Evolutionary conservation across 2,329 filamentous ascomycete species (phyloP), one percentile per base, ranked within the genome.

Genomic region (Colletotrichum higginsianum): DNA sequence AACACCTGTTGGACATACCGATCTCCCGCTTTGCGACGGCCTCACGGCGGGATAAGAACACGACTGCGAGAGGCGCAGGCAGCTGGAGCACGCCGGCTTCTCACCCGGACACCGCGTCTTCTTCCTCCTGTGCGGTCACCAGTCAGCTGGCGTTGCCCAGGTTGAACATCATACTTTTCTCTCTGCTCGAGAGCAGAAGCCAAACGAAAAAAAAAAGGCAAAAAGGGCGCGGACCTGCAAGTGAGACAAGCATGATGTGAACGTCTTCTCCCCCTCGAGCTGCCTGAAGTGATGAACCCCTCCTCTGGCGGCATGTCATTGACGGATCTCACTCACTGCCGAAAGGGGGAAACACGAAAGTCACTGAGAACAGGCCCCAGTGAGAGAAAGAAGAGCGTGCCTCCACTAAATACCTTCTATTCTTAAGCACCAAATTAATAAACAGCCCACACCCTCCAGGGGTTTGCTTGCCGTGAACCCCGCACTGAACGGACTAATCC

Each of bases 81-180:
- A 87, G 74, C 84, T 86, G 12, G 86, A 87, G 69, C 86, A 87
- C 1, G 83, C 80, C 6, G 86, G 86, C 74, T 84, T 86, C 76
- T 87, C 86, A 8, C 85, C 86, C 0, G 86, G 86, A 75, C 86
- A 87, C 44, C 86, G 82, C 2, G 83, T 86, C 75, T 87, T 87
- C 75, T 87, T 87, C 64, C 85, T 78, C 76, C 85, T 84, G 65
- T 38, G 5, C 30, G 30, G 52, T 53, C 47, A 52, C 5, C 42
- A 11, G 68, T 77, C 53, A 77, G 69, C 53, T 46, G 12, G n/a
- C 46, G 50, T 9, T 9, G 26, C 18, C 46, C 64, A 5, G 8
- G 30, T 9, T 8, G 7, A 30, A 9, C 30, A 30, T 30, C 30
- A 30, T 30, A 30, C 30, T 30, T 30, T 30, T 30, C 2, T 30